Evolutionary conservation across 768 basidiomycete species (phyloP).

Genomic region (Podaxis sp.): DNA sequence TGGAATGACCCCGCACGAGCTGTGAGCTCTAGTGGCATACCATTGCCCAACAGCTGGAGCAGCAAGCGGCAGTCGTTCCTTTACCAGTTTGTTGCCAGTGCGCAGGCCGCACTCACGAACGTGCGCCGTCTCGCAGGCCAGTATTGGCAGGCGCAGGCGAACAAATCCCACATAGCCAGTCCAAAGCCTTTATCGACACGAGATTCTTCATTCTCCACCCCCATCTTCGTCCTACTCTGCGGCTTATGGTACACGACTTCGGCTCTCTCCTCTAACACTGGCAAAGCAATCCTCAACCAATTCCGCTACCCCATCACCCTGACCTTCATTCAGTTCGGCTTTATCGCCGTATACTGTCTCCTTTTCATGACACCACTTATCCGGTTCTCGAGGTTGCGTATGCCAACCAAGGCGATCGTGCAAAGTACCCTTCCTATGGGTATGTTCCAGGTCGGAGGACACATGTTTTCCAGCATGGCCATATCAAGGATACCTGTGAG

Average conservation of each 20-base stretch:
- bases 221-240: constrained; percentile 77
- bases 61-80: constrained; percentile 1
- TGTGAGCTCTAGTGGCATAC: constrained; percentile 29
- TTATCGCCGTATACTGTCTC: constrained; percentile 85
- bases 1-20: constrained; percentile 28
- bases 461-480: constrained; percentile 97
- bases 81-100: background rate
- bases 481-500: constrained; percentile 95
- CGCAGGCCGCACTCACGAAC: constrained; percentile 4
- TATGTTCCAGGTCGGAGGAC: constrained; percentile 95
- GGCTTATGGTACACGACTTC: constrained; percentile 91
- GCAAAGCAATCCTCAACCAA: constrained; percentile 89
- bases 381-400: constrained; percentile 65
- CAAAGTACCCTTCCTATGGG: constrained; percentile 91
- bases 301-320: constrained; percentile 96
- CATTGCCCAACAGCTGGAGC: constrained; percentile 21
- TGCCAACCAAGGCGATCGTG: constrained; percentile 72
- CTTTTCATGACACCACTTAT: constrained; percentile 78
- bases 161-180: background rate
- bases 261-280: constrained; percentile 94
- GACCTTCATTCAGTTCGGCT: constrained; percentile 97
- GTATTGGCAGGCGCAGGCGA: constrained; percentile 4
- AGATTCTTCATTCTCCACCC: constrained; percentile 33
- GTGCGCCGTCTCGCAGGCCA: constrained; percentile 9
- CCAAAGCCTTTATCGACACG: constrained; percentile 31